phyloP scores from a whole-genome alignment of 257 asterid species.

The Henckelia pumila region DNA sequence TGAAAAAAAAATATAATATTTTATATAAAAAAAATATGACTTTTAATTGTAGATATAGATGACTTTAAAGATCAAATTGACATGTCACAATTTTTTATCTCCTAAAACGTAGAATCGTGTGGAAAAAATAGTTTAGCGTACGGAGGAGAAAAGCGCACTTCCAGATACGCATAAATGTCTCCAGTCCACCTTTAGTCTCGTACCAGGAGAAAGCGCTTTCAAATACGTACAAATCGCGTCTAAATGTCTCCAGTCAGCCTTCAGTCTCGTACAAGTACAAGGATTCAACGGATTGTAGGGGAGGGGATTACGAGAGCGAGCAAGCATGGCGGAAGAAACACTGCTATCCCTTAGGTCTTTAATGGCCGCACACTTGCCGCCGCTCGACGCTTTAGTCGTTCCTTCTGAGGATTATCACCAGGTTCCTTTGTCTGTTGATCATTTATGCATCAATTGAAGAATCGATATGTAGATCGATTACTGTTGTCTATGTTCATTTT shows the following conservation, averaged over 20 bases:
- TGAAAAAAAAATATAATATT: no score
- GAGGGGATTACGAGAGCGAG: background rate
- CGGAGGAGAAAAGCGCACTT: no score
- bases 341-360: conserved; percentile 64
- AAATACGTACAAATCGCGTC: background rate
- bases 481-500: background rate
- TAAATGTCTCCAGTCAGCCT: background rate
- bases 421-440: conserved; percentile 37
- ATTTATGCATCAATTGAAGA: background rate
- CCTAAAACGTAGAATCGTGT: no score
- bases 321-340: conserved; percentile 57
- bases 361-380: conserved; percentile 82
- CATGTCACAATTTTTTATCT: no score
- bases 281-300: no score
- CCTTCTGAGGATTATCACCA: conserved; percentile 97
- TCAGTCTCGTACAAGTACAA: conserved; percentile 12
- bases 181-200: no score
- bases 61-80: no score
- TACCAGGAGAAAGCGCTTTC: no score
- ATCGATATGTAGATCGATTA: background rate
- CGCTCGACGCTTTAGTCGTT: conserved; percentile 75
- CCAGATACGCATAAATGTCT: no score
- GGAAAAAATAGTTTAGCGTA: no score
- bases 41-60: no score
- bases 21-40: no score